A percentile compares a stretch with the other conserved stretches of the same genome.
phyloP scores from a whole-genome alignment of 306 rosid genomes.

The Spatholobus suberectus region DNA sequence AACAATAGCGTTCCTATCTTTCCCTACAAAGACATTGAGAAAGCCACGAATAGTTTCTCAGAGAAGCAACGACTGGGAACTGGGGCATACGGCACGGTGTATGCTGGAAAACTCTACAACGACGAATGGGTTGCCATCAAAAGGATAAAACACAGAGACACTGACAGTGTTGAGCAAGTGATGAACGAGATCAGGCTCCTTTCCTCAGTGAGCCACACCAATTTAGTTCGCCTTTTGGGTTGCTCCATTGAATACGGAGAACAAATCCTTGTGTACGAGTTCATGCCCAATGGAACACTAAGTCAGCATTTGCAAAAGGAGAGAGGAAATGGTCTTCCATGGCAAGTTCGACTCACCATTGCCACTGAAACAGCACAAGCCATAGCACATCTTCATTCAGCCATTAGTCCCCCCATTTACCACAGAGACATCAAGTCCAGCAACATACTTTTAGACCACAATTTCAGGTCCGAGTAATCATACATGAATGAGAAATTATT shows the following conservation, averaged over 20 bases:
- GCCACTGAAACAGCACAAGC: slow-evolving; percentile 94
- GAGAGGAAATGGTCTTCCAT: slow-evolving; percentile 82
- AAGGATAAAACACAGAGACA: slow-evolving; percentile 71
- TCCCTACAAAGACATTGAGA: slow-evolving; percentile 79
- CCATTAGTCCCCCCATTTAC: slow-evolving; percentile 77
- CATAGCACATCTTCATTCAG: slow-evolving; percentile 82
- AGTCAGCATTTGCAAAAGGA: slow-evolving; percentile 81
- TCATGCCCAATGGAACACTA: slow-evolving; percentile 92
- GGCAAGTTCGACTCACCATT: slow-evolving; percentile 74
- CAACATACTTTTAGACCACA: slow-evolving; percentile 76
- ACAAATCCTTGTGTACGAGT: slow-evolving; percentile 86
- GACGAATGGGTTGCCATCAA: slow-evolving; percentile 89
- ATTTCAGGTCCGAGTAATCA: slow-evolving; percentile 36
- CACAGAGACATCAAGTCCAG: slow-evolving; percentile 94
- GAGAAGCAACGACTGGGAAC: slow-evolving; percentile 79
- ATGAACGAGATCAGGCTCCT: slow-evolving; percentile 88
- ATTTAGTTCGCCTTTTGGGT: slow-evolving; percentile 82
- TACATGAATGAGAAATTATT: too few species aligned
- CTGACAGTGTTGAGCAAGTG: slow-evolving; percentile 78
- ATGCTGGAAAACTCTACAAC: slow-evolving; percentile 72
- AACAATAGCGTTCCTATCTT: slow-evolving; percentile 72
- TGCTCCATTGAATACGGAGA: slow-evolving; percentile 83
- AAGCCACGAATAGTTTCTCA: slow-evolving; percentile 84
- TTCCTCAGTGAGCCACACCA: slow-evolving; percentile 81
- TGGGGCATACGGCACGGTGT: slow-evolving; percentile 93